These are phyloP conservation scores for Leersia perrieri DNA, from an alignment of 176 grass and related monocot species.

Conservation along the genomic window DNA sequence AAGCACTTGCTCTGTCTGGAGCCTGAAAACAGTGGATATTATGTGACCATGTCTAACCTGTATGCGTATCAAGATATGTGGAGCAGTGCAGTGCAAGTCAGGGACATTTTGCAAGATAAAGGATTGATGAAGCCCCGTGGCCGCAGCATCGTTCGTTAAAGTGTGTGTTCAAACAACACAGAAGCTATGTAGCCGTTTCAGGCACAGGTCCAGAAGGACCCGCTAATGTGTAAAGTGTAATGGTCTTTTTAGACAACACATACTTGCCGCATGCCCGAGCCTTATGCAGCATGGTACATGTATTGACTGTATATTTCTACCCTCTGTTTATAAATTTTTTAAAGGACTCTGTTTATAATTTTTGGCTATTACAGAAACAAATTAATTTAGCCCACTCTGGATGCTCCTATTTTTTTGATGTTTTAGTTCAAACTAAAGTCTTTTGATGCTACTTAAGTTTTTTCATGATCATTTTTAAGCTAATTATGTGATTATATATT, in stretches of 20 bases:
- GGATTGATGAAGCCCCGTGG: conserved; percentile 52
- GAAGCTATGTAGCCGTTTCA: background rate
- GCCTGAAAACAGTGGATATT: conserved; percentile 76
- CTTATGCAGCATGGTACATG: background rate
- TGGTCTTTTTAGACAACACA: background rate
- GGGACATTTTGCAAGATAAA: conserved; percentile 55
- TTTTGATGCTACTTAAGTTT: background rate
- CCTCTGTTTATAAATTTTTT: background rate
- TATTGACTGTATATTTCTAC: background rate
- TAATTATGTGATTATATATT: background rate
- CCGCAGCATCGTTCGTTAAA: conserved; percentile 50
- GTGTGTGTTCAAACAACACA: background rate
- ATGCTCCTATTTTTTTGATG: background rate
- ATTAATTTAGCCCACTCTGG: background rate
- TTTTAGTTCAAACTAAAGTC: background rate
- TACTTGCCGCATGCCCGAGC: background rate
- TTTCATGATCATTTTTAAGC: background rate
- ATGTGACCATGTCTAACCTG: conserved; percentile 84
- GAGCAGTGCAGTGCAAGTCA: conserved; percentile 51
- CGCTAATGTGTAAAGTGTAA: background rate
- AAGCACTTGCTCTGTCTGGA: conserved; percentile 54
- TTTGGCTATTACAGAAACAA: background rate
- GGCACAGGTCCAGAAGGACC: background rate
- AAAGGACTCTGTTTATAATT: no score
- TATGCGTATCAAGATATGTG: conserved; percentile 61